These are phyloP conservation scores for Sporisorium scitamineum DNA, from an alignment of 1,284 basidiomycete species.

Conservation along the genomic window DNA sequence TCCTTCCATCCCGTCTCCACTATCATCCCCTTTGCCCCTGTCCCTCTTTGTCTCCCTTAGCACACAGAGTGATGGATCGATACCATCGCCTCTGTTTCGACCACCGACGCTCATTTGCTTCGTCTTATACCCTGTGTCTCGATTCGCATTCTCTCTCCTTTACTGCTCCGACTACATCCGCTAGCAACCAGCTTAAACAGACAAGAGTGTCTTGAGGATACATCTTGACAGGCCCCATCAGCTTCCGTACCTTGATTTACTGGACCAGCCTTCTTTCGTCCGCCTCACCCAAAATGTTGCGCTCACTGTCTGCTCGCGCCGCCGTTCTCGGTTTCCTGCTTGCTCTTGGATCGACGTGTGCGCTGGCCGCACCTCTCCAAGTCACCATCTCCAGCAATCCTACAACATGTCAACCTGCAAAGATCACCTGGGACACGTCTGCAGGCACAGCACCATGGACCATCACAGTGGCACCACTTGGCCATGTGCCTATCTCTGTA, in stretches of 20 bases:
- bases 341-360: slow-evolving; percentile 20
- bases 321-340: slow-evolving; percentile 9
- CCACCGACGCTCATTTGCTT: slow-evolving; percentile 13
- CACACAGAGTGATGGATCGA: slow-evolving; percentile 2
- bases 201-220: background rate
- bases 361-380: slow-evolving; percentile 41
- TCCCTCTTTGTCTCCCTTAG: background rate
- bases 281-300: background rate
- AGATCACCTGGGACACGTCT: slow-evolving; percentile 40
- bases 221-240: background rate
- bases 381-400: slow-evolving; percentile 36
- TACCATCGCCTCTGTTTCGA: background rate
- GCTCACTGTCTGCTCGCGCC: background rate
- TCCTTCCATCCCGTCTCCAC: background rate
- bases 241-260: background rate
- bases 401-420: slow-evolving; percentile 35
- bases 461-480: slow-evolving; percentile 45
- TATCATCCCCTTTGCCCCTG: background rate
- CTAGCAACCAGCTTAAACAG: background rate
- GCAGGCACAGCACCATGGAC: slow-evolving; percentile 47
- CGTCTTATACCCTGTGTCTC: slow-evolving; percentile 8
- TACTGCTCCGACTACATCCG: background rate
- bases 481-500: slow-evolving; percentile 38
- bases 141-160: background rate
- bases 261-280: background rate